phyloP scores from a whole-genome alignment of 108 stramenopile species.

The Conticribra weissflogii region DNA sequence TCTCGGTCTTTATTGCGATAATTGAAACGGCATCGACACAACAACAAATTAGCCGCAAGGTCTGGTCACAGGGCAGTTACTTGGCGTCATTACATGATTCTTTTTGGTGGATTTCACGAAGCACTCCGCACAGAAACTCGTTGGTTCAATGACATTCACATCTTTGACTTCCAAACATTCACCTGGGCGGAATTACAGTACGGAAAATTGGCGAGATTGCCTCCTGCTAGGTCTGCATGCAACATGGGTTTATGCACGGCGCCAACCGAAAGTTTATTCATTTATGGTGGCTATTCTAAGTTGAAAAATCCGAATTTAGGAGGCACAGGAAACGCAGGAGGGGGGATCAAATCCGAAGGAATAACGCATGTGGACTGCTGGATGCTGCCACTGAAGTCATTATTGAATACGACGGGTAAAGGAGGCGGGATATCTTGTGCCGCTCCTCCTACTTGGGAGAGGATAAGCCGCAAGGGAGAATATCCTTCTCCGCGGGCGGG shows the following conservation, averaged over 20 bases:
- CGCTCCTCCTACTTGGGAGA: conserved; percentile 80
- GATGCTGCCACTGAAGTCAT: conserved; percentile 73
- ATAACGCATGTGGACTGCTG: conserved; percentile 87
- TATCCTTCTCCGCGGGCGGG: conserved; percentile 76
- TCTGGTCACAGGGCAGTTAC: conserved; percentile 89
- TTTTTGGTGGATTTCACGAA: conserved; percentile 98
- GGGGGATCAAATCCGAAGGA: conserved; percentile 58
- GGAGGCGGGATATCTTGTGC: conserved; percentile 11
- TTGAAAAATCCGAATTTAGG: conserved; percentile 55
- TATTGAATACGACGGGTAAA: conserved; percentile 52
- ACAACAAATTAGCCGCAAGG: conserved; percentile 53
- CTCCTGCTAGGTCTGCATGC: conserved; percentile 83
- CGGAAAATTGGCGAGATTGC: conserved; percentile 69
- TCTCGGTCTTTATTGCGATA: not conserved
- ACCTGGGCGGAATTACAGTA: conserved; percentile 84
- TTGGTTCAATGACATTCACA: conserved; percentile 84
- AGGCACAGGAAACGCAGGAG: conserved; percentile 3
- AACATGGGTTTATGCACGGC: conserved; percentile 60
- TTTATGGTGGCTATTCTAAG: conserved; percentile 90
- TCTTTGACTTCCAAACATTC: conserved; percentile 80
- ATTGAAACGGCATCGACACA: not conserved
- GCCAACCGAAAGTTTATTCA: conserved; percentile 55
- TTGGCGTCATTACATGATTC: conserved; percentile 93
- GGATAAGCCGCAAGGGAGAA: conserved; percentile 68
- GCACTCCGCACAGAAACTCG: conserved; percentile 69